phyloP scores from a whole-genome alignment of 345 rosid species.

The Triadica sebifera region DNA sequence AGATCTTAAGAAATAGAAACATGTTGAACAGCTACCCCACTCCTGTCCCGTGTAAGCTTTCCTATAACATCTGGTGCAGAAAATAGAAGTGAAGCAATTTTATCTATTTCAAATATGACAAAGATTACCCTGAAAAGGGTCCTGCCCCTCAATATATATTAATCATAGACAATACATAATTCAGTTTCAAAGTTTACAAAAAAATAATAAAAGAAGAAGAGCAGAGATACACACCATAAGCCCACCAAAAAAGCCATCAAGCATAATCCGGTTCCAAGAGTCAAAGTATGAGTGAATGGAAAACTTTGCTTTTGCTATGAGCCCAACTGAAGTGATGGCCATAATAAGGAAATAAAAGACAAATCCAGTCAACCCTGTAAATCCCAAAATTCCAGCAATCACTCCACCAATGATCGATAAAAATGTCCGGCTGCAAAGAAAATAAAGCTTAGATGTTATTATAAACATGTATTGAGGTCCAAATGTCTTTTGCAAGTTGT shows the following conservation, averaged over 20 bases:
- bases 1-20: too few relatives aligned
- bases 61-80: not conserved
- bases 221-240: constrained; percentile 64
- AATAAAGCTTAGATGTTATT: not conserved
- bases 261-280: constrained; percentile 65
- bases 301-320: constrained; percentile 80
- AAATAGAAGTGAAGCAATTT: not conserved
- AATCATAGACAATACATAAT: not conserved
- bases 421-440: constrained; percentile 80
- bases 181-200: not conserved
- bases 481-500: not conserved
- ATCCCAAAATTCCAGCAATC: constrained; percentile 85
- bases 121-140: too few relatives aligned
- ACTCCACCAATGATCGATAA: constrained; percentile 89
- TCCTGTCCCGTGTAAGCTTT: not conserved
- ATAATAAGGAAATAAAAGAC: constrained; percentile 75
- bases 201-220: not conserved
- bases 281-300: constrained; percentile 71
- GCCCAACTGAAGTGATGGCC: constrained; percentile 80
- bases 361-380: constrained; percentile 80
- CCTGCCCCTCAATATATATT: not conserved
- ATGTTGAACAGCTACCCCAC: too few relatives aligned
- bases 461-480: not conserved
- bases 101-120: not conserved
- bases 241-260: constrained; percentile 87